phyloP scores from a whole-genome alignment of 2,329 filamentous ascomycete species.

The Neopestalotiopsis clavispora region DNA sequence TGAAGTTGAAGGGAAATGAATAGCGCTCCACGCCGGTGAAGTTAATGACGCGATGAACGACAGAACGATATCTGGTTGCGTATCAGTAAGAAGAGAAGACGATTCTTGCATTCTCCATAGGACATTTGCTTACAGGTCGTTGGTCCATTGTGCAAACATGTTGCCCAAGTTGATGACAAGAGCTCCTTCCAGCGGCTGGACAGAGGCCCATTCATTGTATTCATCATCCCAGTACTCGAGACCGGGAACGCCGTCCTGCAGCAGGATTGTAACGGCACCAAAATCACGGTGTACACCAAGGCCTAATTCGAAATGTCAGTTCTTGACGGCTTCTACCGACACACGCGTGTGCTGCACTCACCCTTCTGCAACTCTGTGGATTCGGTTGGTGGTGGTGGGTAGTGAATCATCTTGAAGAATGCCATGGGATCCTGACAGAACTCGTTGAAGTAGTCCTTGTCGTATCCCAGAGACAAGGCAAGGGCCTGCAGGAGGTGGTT shows the following conservation, averaged over 20 bases:
- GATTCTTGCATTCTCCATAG: no score
- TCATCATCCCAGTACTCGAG: conserved; percentile 28
- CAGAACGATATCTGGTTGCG: background rate
- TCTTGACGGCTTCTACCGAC: no score
- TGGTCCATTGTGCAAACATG: conserved; percentile 38
- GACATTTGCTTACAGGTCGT: conserved; percentile 17
- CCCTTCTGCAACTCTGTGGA: background rate
- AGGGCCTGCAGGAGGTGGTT: background rate
- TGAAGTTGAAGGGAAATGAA: conserved; percentile 19
- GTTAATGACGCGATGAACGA: conserved; percentile 11
- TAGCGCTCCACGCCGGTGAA: background rate
- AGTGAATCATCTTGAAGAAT: conserved; percentile 14
- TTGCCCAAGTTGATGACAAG: conserved; percentile 45
- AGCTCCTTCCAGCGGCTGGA: conserved; percentile 25
- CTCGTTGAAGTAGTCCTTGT: conserved; percentile 12
- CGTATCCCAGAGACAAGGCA: background rate
- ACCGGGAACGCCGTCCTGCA: conserved; percentile 27
- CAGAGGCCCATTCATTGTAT: conserved; percentile 23
- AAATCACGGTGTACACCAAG: conserved; percentile 30
- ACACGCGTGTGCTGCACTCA: background rate
- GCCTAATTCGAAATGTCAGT: conserved; percentile 1
- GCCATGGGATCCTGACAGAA: conserved; percentile 11
- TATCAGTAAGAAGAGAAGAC: no score
- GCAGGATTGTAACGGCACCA: conserved; percentile 30
- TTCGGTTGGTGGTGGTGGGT: conserved; percentile 5